Percentiles rank a stretch among this genome's conserved stretches.
phyloP scores from a whole-genome alignment of 2,329 filamentous ascomycete genomes.

The Ophioceras dolichostomum region DNA sequence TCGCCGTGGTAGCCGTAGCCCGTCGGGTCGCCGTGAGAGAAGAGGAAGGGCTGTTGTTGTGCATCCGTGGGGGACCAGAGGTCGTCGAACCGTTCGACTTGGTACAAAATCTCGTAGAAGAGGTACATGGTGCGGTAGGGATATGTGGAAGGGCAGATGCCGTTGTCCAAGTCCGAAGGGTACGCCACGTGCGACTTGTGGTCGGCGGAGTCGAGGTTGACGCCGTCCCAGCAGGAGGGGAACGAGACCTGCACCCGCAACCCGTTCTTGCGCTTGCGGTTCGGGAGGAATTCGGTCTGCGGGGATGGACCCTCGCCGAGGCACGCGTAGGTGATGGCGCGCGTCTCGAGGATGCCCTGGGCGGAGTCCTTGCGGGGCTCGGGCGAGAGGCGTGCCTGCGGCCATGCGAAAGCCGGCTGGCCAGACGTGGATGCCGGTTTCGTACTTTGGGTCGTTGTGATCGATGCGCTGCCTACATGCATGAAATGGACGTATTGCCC shows the following conservation, averaged over 20 bases:
- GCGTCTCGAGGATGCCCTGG: not conserved
- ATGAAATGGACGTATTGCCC: too few species aligned
- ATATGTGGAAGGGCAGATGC: conserved; percentile 34
- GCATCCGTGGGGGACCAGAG: conserved; percentile 21
- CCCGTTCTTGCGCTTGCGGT: conserved; percentile 19
- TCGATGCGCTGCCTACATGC: conserved; percentile 2
- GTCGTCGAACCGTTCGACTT: conserved; percentile 35
- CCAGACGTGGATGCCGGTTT: conserved; percentile 1
- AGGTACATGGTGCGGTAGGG: conserved; percentile 43
- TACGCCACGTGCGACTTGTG: conserved; percentile 28
- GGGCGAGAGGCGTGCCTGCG: conserved; percentile 1
- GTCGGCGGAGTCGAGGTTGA: conserved; percentile 7
- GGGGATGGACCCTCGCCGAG: not conserved
- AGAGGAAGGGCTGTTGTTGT: conserved; percentile 34
- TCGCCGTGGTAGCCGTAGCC: conserved; percentile 45
- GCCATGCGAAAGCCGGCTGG: conserved; percentile 2
- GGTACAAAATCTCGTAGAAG: conserved; percentile 48
- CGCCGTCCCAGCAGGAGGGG: conserved; percentile 11
- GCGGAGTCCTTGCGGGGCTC: not conserved
- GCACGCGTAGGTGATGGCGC: conserved; percentile 11
- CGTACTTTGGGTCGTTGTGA: not conserved
- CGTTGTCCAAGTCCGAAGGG: conserved; percentile 30
- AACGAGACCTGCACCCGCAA: conserved; percentile 8
- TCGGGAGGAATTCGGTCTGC: conserved; percentile 21
- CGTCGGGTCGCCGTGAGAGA: conserved; percentile 27